Evolutionary conservation across 305 asterid genomes (phyloP), one percentile per base, ranked within the genome.

Genomic region (Fraxinus xanthoxyloides): DNA sequence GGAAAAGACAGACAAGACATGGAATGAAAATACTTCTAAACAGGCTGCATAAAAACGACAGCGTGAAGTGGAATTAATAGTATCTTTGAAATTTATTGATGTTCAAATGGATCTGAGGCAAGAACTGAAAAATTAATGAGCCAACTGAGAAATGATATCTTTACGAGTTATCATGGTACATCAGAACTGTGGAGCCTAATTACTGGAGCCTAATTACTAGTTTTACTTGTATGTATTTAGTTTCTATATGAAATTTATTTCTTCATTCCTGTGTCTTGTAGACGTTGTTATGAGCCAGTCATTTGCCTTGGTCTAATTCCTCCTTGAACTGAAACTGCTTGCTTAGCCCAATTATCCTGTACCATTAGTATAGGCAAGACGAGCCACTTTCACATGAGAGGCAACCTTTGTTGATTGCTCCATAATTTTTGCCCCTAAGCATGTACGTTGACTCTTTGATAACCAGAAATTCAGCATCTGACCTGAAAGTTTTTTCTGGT

Each of bases 401-500:
- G 19, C 34, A 2, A 12, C 31, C 31, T 36, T 40, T 48, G 76
- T 76, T 38, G 17, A 26, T 3, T 43, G 72, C 76, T 34, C 40
- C 61, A 51, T n/a, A 10, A 70, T 63, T 74, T 2, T 32, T 75
- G 78, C 69, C 74, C 40, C 34, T 73, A 51, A 40, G 59, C 72
- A 40, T 82, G 8, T 30, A 59, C 40, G 48, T 67, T 78, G 74
- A 24, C 13, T 4, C 74, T 67, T 59, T 67, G 74, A 13, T 67
- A 28, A 67, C 6, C n/a, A 28, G 19, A 51, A 35, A 65, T 32
- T 31, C 35, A 51, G 31, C 56, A 72, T 82, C 83, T 78, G 78
- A 69, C 59, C 69, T 79, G 85, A 76, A 51, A 72, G 77, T 85
- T 75, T 46, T 81, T 80, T 73, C 31, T 75, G 79, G 84, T 81